phyloP scores from a whole-genome alignment of 2,329 filamentous ascomycete genomes.

The Paraphaeosphaeria minitans region DNA sequence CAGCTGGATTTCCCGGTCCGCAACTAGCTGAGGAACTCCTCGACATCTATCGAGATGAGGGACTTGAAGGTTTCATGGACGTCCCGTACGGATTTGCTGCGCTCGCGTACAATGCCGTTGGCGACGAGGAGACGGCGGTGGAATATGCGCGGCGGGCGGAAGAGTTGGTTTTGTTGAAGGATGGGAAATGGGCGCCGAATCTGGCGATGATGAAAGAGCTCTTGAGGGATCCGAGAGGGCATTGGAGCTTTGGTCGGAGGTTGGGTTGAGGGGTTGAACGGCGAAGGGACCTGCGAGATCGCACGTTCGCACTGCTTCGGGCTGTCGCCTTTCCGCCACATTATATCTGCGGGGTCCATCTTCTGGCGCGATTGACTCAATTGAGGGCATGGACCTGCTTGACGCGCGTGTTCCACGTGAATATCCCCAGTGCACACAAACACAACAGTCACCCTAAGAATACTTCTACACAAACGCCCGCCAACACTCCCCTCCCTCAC shows the following conservation, averaged over 20 bases:
- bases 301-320: too few species aligned
- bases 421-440: neutral
- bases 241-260: slow-evolving; percentile 39
- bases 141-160: slow-evolving; percentile 44
- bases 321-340: too few species aligned
- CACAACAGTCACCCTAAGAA: neutral
- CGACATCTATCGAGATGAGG: slow-evolving; percentile 42
- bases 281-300: neutral
- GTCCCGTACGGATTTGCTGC: slow-evolving; percentile 49
- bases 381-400: neutral
- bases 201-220: slow-evolving; percentile 40
- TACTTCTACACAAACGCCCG: neutral
- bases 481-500: neutral
- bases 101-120: slow-evolving; percentile 46
- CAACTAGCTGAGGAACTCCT: slow-evolving; percentile 41
- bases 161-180: slow-evolving; percentile 45
- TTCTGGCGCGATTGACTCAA: neutral
- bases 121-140: slow-evolving; percentile 28
- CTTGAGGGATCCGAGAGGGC: slow-evolving; percentile 33
- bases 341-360: neutral
- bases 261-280: neutral
- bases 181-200: slow-evolving; percentile 42
- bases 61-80: slow-evolving; percentile 48
- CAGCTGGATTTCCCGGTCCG: slow-evolving; percentile 20
- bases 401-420: neutral